These are phyloP conservation scores for Cinchona pubescens DNA, from an alignment of 257 asterid species.

Conservation along the genomic window DNA sequence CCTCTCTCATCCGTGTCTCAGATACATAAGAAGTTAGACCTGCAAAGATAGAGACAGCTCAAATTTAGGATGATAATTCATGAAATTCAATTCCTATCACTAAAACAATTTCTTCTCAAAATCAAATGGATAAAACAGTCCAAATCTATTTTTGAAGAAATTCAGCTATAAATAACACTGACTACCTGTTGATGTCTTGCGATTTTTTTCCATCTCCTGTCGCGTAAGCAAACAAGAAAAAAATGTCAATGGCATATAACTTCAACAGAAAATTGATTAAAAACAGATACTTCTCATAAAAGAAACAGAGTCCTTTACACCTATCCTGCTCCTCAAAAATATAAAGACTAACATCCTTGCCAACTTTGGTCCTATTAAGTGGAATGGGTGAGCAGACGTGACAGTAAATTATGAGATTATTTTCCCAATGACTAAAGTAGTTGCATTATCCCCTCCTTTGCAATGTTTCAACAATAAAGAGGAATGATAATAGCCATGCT, in stretches of 20 bases:
- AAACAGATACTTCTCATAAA: not conserved
- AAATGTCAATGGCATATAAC: not conserved
- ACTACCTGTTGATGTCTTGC: conserved; percentile 54
- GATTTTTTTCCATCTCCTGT: conserved; percentile 87
- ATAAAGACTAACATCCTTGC: not conserved
- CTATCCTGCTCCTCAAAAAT: not conserved
- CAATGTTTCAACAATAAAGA: too few species aligned
- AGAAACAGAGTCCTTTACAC: too few species aligned
- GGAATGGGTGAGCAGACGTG: not conserved
- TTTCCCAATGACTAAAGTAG: not conserved
- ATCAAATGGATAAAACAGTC: not conserved
- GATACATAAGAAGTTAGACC: conserved; percentile 43
- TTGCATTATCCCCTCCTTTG: too few species aligned
- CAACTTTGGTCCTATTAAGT: not conserved
- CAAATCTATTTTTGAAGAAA: not conserved
- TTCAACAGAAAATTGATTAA: not conserved
- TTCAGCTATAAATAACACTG: not conserved
- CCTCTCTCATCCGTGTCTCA: conserved; percentile 63
- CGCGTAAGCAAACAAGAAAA: conserved; percentile 19
- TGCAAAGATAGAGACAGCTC: conserved; percentile 16
- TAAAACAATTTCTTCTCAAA: not conserved
- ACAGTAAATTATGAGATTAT: not conserved
- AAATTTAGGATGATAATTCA: not conserved
- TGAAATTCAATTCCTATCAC: not conserved
- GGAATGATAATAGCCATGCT: too few species aligned